These are phyloP conservation scores for Aureobasidium uvarum DNA, from an alignment of 2,329 filamentous ascomycete species.

Conservation along the genomic window DNA sequence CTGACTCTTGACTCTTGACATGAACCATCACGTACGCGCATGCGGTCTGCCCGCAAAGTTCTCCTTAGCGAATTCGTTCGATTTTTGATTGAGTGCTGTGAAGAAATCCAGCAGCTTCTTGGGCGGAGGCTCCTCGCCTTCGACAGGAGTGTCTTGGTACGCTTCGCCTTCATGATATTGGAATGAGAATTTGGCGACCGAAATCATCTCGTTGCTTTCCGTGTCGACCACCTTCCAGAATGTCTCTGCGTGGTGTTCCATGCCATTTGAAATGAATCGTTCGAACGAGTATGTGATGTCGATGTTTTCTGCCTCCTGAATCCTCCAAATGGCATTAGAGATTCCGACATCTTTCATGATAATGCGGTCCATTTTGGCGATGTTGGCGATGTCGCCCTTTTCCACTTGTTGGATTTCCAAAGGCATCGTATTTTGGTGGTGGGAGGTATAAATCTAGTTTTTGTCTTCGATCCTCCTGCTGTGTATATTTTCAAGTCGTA, in stretches of 20 bases:
- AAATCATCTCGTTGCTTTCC: conserved; percentile 34
- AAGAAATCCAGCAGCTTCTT: conserved; percentile 18
- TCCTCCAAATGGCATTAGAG: conserved; percentile 29
- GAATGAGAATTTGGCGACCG: conserved; percentile 34
- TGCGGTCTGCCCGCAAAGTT: conserved; percentile 28
- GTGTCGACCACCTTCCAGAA: conserved; percentile 34
- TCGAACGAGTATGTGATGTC: conserved; percentile 2
- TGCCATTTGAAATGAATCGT: background rate
- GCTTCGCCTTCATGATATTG: conserved; percentile 23
- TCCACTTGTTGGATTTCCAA: conserved; percentile 30
- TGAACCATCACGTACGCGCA: conserved; percentile 29
- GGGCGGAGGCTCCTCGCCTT: background rate
- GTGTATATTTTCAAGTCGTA: background rate
- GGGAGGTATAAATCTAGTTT: background rate
- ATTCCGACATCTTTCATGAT: conserved; percentile 30
- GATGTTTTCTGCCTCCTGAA: background rate
- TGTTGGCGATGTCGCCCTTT: conserved; percentile 31
- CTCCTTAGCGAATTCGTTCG: conserved; percentile 28
- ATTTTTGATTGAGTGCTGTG: conserved; percentile 13
- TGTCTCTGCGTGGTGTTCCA: conserved; percentile 11
- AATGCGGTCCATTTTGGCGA: conserved; percentile 32
- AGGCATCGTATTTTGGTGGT: conserved; percentile 28
- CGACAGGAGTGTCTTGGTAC: conserved; percentile 11
- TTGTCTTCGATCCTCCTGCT: background rate
- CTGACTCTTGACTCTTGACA: background rate